Percentiles rank a stretch among this genome's conserved stretches.
phyloP scores from a whole-genome alignment of 805 yeast species.

The Candida mattraensis region DNA sequence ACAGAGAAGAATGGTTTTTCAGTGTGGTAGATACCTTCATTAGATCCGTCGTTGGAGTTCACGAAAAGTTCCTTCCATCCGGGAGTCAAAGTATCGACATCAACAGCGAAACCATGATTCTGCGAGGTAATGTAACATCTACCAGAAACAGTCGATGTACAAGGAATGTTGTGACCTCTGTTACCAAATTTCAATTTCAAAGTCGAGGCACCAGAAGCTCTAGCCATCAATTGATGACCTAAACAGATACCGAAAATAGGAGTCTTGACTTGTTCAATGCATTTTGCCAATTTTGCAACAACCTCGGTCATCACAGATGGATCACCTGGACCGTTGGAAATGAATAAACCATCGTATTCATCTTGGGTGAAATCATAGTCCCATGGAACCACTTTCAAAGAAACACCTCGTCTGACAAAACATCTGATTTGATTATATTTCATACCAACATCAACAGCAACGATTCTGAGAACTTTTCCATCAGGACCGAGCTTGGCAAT shows the following conservation, averaged over 20 bases:
- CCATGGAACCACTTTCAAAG: conserved; percentile 94
- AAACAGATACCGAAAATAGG: conserved; percentile 98
- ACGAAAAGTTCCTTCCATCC: conserved; percentile 96
- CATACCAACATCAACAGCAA: conserved; percentile 97
- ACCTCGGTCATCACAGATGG: conserved; percentile 81
- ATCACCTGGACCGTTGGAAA: conserved; percentile 99
- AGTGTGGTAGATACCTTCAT: conserved; percentile 95
- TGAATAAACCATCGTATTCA: conserved; percentile 89
- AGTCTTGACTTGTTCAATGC: conserved; percentile 63
- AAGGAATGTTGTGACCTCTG: conserved; percentile 98
- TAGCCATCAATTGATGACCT: conserved; percentile 95
- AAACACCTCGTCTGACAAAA: conserved; percentile 94
- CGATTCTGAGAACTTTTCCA: conserved; percentile 77
- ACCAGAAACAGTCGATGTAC: conserved; percentile 80
- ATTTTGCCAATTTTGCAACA: conserved; percentile 57
- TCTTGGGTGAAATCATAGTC: conserved; percentile 80
- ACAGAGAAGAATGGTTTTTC: conserved; percentile 92
- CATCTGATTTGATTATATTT: conserved; percentile 97
- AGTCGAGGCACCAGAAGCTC: conserved; percentile 94
- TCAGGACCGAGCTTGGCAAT: conserved; percentile 55
- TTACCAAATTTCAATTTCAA: conserved; percentile 94
- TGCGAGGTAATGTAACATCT: conserved; percentile 98
- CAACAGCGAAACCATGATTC: conserved; percentile 98
- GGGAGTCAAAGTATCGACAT: conserved; percentile 62
- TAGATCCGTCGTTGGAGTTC: conserved; percentile 94